Evolutionary conservation across 371 early-diverging fungal genomes (phyloP).

Genomic region (Mortierella sp.): DNA sequence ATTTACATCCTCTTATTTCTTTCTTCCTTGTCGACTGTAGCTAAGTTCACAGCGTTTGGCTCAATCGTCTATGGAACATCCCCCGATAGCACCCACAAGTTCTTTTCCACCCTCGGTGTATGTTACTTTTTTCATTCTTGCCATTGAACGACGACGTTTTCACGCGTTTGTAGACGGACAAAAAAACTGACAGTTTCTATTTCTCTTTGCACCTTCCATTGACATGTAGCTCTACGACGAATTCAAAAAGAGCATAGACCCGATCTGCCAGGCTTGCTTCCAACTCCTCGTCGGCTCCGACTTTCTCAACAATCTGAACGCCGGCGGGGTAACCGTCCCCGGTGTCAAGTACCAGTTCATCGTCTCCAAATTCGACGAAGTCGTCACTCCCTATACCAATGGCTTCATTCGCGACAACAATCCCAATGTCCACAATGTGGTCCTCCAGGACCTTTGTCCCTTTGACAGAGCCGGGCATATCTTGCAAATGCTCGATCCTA

Average conservation of each 20-base stretch:
- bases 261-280: background rate
- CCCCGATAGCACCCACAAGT: constrained; percentile 15
- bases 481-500: too few species aligned
- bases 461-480: too few species aligned
- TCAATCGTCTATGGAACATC: constrained; percentile 43
- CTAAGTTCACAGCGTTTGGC: constrained; percentile 43
- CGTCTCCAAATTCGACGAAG: constrained; percentile 6
- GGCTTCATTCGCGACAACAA: background rate
- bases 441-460: constrained; percentile 1
- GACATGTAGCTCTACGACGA: background rate
- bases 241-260: background rate
- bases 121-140: too few species aligned
- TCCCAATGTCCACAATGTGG: background rate
- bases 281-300: constrained; percentile 9
- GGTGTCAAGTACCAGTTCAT: constrained; percentile 21
- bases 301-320: constrained; percentile 19
- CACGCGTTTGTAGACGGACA: too few species aligned
- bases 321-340: constrained; percentile 5
- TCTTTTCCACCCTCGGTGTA: constrained; percentile 23
- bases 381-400: constrained; percentile 11
- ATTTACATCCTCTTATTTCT: too few species aligned
- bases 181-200: too few species aligned
- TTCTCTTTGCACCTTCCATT: too few species aligned
- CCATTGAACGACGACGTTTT: too few species aligned
- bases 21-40: constrained; percentile 9